These are phyloP conservation scores for Termitomyces sp. DNA, from an alignment of 768 basidiomycete genomes.

Conservation along the genomic window DNA sequence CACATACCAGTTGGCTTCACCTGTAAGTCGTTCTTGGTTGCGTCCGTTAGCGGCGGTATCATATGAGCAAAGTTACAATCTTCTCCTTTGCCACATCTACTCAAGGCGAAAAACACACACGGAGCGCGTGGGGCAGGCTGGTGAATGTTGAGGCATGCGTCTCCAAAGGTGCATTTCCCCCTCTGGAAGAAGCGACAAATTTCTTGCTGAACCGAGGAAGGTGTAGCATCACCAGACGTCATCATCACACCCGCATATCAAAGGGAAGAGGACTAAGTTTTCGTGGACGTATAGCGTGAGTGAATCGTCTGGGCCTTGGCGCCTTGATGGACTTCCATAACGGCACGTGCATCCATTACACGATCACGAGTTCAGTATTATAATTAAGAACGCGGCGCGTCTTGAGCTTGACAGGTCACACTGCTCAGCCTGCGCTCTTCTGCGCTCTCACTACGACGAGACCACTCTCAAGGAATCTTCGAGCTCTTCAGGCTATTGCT, in stretches of 20 bases:
- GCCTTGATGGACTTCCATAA: no score
- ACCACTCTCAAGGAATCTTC: no score
- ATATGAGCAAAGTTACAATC: constrained; percentile 14
- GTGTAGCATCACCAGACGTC: not conserved
- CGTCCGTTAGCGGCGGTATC: not conserved
- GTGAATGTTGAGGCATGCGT: constrained; percentile 10
- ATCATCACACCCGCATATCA: not conserved
- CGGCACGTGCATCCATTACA: no score
- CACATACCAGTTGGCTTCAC: not conserved
- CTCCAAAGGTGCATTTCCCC: constrained; percentile 8
- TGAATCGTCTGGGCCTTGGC: no score
- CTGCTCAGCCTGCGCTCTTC: no score
- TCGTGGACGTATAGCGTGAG: not conserved
- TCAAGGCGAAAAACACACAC: constrained; percentile 16
- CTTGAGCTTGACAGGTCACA: no score
- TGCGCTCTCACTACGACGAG: no score
- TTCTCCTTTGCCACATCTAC: constrained; percentile 13
- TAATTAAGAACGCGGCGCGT: no score
- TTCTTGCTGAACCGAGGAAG: not conserved
- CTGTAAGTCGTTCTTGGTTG: not conserved
- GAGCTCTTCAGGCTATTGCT: no score
- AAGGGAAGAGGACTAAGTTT: not conserved
- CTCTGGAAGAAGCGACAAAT: constrained; percentile 11
- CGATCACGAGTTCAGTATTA: no score
- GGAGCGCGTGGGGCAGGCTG: constrained; percentile 1